A percentile compares a stretch with the other conserved stretches of the same genome.
Conservation (phyloP, 1,284 basidiomycete genomes). For the Cryptococcus sp. region DNA sequence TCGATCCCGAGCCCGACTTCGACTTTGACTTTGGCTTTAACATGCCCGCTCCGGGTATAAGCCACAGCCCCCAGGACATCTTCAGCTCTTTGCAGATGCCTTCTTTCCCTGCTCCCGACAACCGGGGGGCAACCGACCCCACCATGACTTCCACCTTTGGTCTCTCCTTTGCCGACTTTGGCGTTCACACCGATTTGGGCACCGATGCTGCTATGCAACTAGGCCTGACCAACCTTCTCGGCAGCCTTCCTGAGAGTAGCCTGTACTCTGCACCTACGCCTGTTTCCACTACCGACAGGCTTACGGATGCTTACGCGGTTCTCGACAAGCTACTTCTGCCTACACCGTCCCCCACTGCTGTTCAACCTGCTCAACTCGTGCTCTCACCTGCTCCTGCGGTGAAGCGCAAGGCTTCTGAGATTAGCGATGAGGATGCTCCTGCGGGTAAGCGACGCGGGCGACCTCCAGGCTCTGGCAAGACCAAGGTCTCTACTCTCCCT, state of each 20-base stretch:
- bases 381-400: conserved; percentile 15
- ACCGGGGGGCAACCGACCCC: conserved; percentile 24
- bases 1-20: conserved; percentile 33
- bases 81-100: conserved; percentile 10
- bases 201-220: conserved; percentile 27
- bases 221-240: conserved; percentile 27
- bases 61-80: conserved; percentile 34
- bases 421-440: conserved; percentile 15
- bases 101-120: conserved; percentile 14
- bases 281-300: conserved; percentile 5
- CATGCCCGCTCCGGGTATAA: conserved; percentile 27
- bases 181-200: conserved; percentile 29
- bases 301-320: conserved; percentile 17
- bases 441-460: conserved; percentile 35
- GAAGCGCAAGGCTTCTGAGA: conserved; percentile 41
- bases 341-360: conserved; percentile 10
- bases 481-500: conserved; percentile 18
- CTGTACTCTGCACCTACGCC: neutral
- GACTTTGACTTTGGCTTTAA: conserved; percentile 24
- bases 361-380: conserved; percentile 14
- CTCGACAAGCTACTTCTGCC: conserved; percentile 24
- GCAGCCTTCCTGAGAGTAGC: conserved; percentile 10
- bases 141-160: conserved; percentile 34
- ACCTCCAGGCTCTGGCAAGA: conserved; percentile 25
- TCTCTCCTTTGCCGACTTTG: conserved; percentile 27